phyloP scores from a whole-genome alignment of 2,329 filamentous ascomycete genomes.

The Pseudogymnoascus sp. region DNA sequence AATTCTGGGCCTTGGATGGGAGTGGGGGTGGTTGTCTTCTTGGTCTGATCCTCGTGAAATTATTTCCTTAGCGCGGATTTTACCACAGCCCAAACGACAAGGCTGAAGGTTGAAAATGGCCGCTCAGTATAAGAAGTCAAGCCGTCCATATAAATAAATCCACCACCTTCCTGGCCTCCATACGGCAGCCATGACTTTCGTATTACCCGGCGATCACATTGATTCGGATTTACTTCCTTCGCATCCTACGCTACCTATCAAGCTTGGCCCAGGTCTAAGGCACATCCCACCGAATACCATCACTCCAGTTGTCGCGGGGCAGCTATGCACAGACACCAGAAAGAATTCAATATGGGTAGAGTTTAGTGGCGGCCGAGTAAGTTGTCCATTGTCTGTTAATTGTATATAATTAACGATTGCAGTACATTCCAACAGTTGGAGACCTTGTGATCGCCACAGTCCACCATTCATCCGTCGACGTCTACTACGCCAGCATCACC shows the following conservation, averaged over 20 bases:
- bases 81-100: slow-evolving; percentile 2
- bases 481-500: slow-evolving; percentile 71
- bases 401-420: slow-evolving; percentile 18
- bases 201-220: slow-evolving; percentile 76
- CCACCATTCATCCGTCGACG: slow-evolving; percentile 64
- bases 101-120: slow-evolving; percentile 7
- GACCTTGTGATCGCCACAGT: slow-evolving; percentile 87
- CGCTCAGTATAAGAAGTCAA: neutral
- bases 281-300: slow-evolving; percentile 71
- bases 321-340: slow-evolving; percentile 56
- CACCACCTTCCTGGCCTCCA: neutral
- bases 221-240: slow-evolving; percentile 58
- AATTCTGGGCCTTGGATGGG: slow-evolving; percentile 4
- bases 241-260: slow-evolving; percentile 60
- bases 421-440: slow-evolving; percentile 72
- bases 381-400: slow-evolving; percentile 31
- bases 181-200: slow-evolving; percentile 53
- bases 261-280: slow-evolving; percentile 74
- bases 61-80: slow-evolving; percentile 7
- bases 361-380: slow-evolving; percentile 58
- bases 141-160: neutral
- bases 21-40: neutral
- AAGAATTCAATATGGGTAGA: slow-evolving; percentile 78
- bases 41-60: slow-evolving; percentile 9
- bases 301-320: slow-evolving; percentile 57